Conservation (phyloP, 164 flowering plant genomes). For the Magnolia changhungtana region DNA sequence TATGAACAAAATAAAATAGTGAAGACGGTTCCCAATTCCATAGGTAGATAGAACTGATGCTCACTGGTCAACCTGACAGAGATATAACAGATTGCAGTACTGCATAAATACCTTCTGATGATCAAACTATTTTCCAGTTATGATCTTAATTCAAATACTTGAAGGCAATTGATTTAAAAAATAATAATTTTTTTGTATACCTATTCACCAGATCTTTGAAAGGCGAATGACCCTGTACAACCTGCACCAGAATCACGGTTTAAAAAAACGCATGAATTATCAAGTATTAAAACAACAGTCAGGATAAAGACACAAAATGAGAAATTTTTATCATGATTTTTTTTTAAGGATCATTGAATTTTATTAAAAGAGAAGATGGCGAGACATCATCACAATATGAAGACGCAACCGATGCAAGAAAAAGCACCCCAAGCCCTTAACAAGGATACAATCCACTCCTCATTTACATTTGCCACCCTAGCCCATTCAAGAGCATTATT, state of each 20-base stretch:
- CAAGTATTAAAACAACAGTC: too few species aligned
- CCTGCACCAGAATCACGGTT: slow-evolving; percentile 38
- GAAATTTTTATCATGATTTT: neutral
- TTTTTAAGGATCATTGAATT: neutral
- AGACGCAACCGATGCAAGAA: too few species aligned
- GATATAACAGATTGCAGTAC: neutral
- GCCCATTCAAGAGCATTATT: too few species aligned
- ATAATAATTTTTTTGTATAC: slow-evolving; percentile 23
- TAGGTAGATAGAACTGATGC: neutral
- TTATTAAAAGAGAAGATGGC: too few species aligned
- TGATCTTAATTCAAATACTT: neutral
- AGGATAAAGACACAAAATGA: too few species aligned
- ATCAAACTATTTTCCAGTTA: neutral
- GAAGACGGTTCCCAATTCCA: slow-evolving; percentile 1
- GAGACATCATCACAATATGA: too few species aligned
- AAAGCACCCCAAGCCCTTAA: too few species aligned
- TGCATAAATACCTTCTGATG: neutral
- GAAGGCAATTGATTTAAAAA: neutral
- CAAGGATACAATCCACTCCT: too few species aligned
- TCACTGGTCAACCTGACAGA: neutral
- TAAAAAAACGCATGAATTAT: neutral
- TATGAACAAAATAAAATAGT: neutral
- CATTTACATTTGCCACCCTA: too few species aligned
- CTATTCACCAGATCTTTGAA: slow-evolving; percentile 59
- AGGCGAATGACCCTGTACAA: slow-evolving; percentile 81